Evolutionary conservation across 306 rosid genomes (phyloP).

Genomic region (Pyrus bretschneideri): DNA sequence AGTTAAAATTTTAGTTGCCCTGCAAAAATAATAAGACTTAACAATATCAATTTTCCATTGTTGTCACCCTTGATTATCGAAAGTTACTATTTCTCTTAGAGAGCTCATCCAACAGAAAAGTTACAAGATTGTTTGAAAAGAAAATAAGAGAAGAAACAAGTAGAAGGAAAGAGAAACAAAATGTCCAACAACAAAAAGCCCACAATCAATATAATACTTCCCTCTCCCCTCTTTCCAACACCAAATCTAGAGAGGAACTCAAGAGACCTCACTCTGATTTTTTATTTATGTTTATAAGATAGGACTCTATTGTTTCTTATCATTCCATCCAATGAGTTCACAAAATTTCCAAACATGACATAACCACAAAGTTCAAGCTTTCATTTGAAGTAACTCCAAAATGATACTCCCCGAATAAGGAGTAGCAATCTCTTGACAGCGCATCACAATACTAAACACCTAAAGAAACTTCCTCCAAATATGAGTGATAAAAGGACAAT

Average conservation of each 20-base stretch:
- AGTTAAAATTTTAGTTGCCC: conserved; percentile 64
- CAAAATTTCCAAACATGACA: not conserved
- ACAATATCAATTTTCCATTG: conserved; percentile 1
- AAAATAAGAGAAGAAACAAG: not conserved
- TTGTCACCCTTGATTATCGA: not conserved
- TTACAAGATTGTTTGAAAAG: not conserved
- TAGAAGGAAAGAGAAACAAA: not conserved
- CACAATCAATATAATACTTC: not conserved
- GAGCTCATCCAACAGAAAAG: not conserved
- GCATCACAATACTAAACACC: not conserved
- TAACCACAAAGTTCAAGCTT: not conserved
- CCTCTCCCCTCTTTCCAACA: not conserved
- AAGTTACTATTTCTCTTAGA: not conserved
- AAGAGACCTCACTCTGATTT: not conserved
- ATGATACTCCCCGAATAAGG: not conserved
- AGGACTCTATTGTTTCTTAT: not conserved
- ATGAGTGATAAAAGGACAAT: not conserved
- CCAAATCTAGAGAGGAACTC: not conserved
- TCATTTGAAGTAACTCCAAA: not conserved
- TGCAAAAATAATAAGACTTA: conserved; percentile 32
- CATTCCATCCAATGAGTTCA: not conserved
- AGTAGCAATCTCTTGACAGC: not conserved
- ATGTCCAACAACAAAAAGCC: not conserved
- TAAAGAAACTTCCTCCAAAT: not conserved
- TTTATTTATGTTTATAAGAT: not conserved